Conservation (phyloP, 768 basidiomycete genomes). For the Fibroporia radiculosa region DNA sequence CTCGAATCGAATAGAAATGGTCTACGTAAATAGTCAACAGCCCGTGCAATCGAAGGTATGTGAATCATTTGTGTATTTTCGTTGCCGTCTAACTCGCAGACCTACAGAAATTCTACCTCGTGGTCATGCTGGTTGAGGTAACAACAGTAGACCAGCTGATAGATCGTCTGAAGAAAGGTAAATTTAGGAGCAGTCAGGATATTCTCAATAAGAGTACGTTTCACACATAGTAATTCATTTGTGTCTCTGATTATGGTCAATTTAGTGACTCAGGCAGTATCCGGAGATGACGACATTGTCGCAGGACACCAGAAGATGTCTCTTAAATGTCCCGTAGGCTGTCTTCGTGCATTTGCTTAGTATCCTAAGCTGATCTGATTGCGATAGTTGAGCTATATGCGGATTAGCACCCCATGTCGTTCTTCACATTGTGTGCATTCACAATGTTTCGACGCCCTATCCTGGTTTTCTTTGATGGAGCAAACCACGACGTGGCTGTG, state of each 20-base stretch:
- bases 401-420: constrained; percentile 78
- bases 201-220: constrained; percentile 64
- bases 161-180: constrained; percentile 58
- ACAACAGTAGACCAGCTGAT: constrained; percentile 67
- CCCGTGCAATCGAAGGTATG: constrained; percentile 66
- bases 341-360: background rate
- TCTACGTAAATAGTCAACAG: constrained; percentile 85
- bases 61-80: background rate
- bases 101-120: constrained; percentile 80
- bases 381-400: constrained; percentile 72
- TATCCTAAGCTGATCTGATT: constrained; percentile 2
- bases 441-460: constrained; percentile 92
- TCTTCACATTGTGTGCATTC: constrained; percentile 84
- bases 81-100: background rate
- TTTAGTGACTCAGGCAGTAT: constrained; percentile 46
- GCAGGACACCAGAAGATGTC: constrained; percentile 87
- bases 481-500: constrained; percentile 95
- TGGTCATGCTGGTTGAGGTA: constrained; percentile 77
- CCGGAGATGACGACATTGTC: constrained; percentile 81
- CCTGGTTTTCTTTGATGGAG: constrained; percentile 94
- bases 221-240: constrained; percentile 4
- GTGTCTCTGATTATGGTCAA: constrained; percentile 1
- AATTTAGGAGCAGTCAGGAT: constrained; percentile 54
- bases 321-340: constrained; percentile 85
- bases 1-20: constrained; percentile 74